Base-by-base conservation (phyloP, 371 early-diverging fungal species). In the Apophysomyces trapeziformis region DNA sequence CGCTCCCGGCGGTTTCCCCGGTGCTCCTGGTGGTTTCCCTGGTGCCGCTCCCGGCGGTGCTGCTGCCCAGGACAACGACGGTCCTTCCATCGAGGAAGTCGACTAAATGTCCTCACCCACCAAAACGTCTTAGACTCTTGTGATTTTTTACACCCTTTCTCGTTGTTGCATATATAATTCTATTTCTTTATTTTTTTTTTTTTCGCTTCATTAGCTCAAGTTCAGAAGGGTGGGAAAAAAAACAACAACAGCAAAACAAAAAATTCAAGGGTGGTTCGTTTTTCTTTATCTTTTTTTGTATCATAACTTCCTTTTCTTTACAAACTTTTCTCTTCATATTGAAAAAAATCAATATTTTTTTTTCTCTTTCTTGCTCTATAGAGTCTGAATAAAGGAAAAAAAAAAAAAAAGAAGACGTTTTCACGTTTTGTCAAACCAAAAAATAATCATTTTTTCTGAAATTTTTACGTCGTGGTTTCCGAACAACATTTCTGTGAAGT, bases 21-120 rank as follows among this genome's bases (percentile, higher is more conserved):
- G 85, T 72, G 89, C 87, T 66, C 69, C 83, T 90, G 70, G 96
- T 92, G 76, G 92, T 89, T 61, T 86, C 88, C 73, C 97, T 94
- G 61, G 86, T 95, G 78, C 89, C 85, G 74, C 81, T 92, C 65
- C 79, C 89, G 69, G 94, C 92, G 74, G 90, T 88, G 45, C 65
- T 13, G 60, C 69, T 90, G 93, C 71, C 90, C 54, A 50, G 21
- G 96, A 83, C 90, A 93, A 72, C 60, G 73, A 72, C 57, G 83
- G 79, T 61, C 83, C 83, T 41, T 69, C 77, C 58, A 71, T 83
- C 38, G 83, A 83, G 58, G 83, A 80, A 60, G 77, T 79, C 64
- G 80, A 83, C 67, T 83, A 78, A 83, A 71, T 65, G n/a, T 32
- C 38, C 58, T 32, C n/a, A 41, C 8, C 11, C 41, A 41, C 41